Evolutionary conservation across 148 eudicot genomes (phyloP).

Genomic region (Rhododendron ferrugineum): DNA sequence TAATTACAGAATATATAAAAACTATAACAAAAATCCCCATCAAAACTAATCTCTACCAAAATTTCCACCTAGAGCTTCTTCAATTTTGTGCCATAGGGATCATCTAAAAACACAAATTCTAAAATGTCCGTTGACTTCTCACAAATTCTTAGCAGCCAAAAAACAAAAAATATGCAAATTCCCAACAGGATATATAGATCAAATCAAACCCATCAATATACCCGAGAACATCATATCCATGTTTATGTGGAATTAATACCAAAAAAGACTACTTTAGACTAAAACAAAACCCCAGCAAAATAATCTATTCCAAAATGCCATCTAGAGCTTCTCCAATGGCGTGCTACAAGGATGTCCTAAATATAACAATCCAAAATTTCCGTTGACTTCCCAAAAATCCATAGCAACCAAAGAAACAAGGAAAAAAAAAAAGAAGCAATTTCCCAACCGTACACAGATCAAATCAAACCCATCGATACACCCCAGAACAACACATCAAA

Average conservation of each 20-base stretch:
- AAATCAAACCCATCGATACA: neutral
- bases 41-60: neutral
- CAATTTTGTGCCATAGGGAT: neutral
- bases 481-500: neutral
- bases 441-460: neutral
- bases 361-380: neutral
- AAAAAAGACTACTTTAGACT: neutral
- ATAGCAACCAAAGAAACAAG: neutral
- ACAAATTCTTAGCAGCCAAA: neutral
- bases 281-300: neutral
- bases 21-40: neutral
- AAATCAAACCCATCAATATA: neutral
- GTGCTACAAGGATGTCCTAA: neutral
- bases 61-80: neutral
- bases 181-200: neutral
- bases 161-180: neutral
- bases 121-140: neutral
- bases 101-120: neutral
- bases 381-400: neutral
- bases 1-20: neutral
- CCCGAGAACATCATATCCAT: neutral
- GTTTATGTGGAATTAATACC: neutral
- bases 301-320: neutral
- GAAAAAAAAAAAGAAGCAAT: neutral
- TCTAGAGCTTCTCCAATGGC: neutral